These are phyloP conservation scores for Eutrema japonicum DNA, from an alignment of 345 rosid species.

Conservation along the genomic window DNA sequence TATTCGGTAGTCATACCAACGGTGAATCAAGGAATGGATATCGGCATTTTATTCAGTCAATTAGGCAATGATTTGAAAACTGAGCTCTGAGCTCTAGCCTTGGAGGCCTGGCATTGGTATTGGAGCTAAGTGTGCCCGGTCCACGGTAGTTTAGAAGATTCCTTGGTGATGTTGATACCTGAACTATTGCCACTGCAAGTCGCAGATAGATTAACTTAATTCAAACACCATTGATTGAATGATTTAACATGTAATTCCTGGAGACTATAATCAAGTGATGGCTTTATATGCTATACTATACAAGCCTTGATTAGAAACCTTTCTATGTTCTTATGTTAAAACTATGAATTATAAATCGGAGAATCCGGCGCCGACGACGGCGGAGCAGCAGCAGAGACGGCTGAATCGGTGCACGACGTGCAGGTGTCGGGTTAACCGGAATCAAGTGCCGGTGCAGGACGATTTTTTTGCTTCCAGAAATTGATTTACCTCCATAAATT, in stretches of 20 bases:
- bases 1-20: slow-evolving; percentile 78
- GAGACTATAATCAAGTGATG: not conserved
- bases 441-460: no score
- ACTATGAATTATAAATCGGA: no score
- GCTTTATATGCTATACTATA: not conserved
- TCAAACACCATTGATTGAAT: slow-evolving; percentile 4
- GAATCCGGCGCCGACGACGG: no score
- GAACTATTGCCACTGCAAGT: slow-evolving; percentile 18
- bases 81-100: slow-evolving; percentile 53
- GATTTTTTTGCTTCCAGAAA: no score
- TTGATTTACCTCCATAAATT: no score
- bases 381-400: no score
- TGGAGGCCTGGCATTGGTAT: slow-evolving; percentile 22
- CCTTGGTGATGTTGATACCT: slow-evolving; percentile 24
- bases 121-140: no score
- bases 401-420: no score
- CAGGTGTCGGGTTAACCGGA: no score
- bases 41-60: slow-evolving; percentile 78
- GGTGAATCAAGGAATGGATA: slow-evolving; percentile 88
- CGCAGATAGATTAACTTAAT: slow-evolving; percentile 15
- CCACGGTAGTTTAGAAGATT: not conserved
- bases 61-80: slow-evolving; percentile 58
- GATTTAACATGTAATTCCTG: slow-evolving; percentile 1
- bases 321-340: no score
- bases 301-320: not conserved